Base-by-base conservation (phyloP, 495 filamentous ascomycete species). In the Aspergillus heteromorphus region DNA sequence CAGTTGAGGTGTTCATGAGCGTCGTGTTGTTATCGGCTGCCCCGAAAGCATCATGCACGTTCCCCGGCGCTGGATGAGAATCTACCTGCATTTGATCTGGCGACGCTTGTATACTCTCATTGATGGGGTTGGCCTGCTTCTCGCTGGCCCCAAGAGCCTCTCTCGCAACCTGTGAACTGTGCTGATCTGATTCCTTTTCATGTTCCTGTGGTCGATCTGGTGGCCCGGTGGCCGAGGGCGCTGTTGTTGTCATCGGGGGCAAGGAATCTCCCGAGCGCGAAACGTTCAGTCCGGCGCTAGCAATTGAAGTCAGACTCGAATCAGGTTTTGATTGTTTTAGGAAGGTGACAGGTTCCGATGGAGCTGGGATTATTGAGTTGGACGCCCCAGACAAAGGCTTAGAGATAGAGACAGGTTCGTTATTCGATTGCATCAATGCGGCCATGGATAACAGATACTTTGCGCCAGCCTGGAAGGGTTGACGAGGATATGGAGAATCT, bases 401-500 rank as follows among this genome's bases (percentile, higher is more conserved):
- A 25, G 74, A 72, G 45, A 73, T 67, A 53, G 69, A 61, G 56
- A 73, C 63, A 45, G 73, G 65, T 55, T 77, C 73, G 69, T 68
- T 71, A 54, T 65, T 75, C 8, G 74, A 67, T 62, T 72, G 73
- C 70, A 75, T 73, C 73, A 73, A 70, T 50, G 69, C 68, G 59
- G 74, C 74, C 74, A 77, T 77, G 66, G 69, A 73, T 68, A 62
- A 60, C 53, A 61, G 59, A 59, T 64, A 58, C 49, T 66, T 71
- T 49, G 56, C 66, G 65, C 68, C 67, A 63, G 64, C 61, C 64
- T 65, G 65, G 47, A 61, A 60, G 45, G 65, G 64, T 62, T 64
- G 68, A 64, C 60, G 71, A 66, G 65, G 59, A 57, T 92, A 77
- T 1, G 87, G 81, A 27, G 88, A 71, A 40, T 86, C 75, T 51